Percentiles rank a stretch among this genome's conserved stretches.
These are phyloP conservation scores for Laetiporus sulphureus DNA, from an alignment of 1,284 basidiomycete species.

Conservation along the genomic window DNA sequence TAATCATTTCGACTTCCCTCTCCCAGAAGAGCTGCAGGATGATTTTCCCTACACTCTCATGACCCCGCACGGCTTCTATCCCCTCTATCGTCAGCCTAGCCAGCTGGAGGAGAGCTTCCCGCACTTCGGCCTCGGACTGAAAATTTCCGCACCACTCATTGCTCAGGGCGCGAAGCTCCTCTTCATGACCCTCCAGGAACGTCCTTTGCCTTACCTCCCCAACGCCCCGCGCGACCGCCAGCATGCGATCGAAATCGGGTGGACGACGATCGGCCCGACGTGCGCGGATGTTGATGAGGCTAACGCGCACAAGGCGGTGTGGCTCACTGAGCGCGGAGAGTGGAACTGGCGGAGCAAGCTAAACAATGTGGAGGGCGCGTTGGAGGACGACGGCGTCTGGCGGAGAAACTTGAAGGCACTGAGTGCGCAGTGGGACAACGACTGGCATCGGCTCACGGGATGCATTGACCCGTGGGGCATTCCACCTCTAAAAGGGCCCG, in stretches of 20 bases:
- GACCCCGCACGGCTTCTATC: constrained; percentile 50
- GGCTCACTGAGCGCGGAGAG: constrained; percentile 21
- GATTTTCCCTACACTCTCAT: constrained; percentile 32
- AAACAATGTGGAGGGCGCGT: constrained; percentile 14
- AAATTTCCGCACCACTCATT: constrained; percentile 41
- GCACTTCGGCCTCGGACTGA: constrained; percentile 36
- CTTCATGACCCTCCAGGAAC: constrained; percentile 53
- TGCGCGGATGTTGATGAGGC: constrained; percentile 56
- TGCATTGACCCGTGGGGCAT: constrained; percentile 39
- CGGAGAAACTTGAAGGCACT: constrained; percentile 21
- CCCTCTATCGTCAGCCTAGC: constrained; percentile 40
- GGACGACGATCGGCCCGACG: constrained; percentile 33
- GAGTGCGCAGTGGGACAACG: constrained; percentile 47
- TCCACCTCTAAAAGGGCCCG: constrained; percentile 33
- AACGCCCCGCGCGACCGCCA: constrained; percentile 41
- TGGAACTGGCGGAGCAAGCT: constrained; percentile 38
- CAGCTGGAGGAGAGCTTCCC: constrained; percentile 19
- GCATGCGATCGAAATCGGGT: constrained; percentile 30
- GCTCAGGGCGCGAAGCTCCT: constrained; percentile 54
- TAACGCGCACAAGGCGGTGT: constrained; percentile 36
- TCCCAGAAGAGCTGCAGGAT: constrained; percentile 20
- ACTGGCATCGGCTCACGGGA: constrained; percentile 48
- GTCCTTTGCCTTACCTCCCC: constrained; percentile 37
- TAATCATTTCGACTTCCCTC: constrained; percentile 49
- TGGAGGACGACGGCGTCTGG: constrained; percentile 24